Conservation (phyloP, 1,139 yeast species). For the Candida albicans region DNA sequence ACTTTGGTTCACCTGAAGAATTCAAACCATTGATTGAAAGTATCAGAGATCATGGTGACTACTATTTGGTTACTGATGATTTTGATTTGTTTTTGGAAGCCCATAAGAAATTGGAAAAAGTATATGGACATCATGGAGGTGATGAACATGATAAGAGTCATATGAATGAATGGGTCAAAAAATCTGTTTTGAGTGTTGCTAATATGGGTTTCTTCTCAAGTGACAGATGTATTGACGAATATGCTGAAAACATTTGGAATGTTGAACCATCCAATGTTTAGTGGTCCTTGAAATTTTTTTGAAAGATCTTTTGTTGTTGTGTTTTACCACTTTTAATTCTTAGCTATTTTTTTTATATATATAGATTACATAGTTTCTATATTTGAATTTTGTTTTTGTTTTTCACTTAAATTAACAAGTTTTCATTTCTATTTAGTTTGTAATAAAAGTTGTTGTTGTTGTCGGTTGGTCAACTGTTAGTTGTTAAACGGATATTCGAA, state of each 20-base stretch:
- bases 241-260: conserved; percentile 92
- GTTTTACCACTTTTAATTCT: background rate
- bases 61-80: conserved; percentile 85
- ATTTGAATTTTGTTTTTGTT: too few species aligned
- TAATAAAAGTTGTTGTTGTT: too few species aligned
- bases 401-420: too few species aligned
- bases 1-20: conserved; percentile 71
- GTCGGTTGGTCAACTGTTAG: too few species aligned
- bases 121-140: conserved; percentile 54
- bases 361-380: background rate
- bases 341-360: background rate
- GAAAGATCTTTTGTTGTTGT: background rate
- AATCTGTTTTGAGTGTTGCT: conserved; percentile 78
- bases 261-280: conserved; percentile 57
- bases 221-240: conserved; percentile 89
- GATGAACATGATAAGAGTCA: conserved; percentile 50
- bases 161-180: conserved; percentile 69
- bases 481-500: too few species aligned
- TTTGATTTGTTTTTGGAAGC: conserved; percentile 84
- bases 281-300: background rate
- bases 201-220: conserved; percentile 92
- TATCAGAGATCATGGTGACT: conserved; percentile 73
- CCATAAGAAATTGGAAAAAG: conserved; percentile 72
- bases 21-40: conserved; percentile 69
- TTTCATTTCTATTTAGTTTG: too few species aligned